Percentiles rank a stretch among this genome's conserved stretches.
phyloP scores from a whole-genome alignment of 768 basidiomycete species.

The Neoboletus magnificus region DNA sequence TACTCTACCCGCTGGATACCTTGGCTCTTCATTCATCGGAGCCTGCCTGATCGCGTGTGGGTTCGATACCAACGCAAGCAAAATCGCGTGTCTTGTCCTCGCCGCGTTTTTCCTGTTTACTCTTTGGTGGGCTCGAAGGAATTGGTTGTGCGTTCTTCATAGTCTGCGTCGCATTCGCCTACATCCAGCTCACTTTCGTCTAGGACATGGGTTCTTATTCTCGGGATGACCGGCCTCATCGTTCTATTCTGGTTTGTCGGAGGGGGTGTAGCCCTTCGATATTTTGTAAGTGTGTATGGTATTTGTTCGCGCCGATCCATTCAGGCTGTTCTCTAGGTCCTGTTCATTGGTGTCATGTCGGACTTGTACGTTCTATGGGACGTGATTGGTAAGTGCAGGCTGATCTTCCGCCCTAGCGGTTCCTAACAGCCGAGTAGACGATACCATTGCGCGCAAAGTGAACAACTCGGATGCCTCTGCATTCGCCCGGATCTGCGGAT shows the following conservation, averaged over 20 bases:
- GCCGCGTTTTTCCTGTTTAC: slow-evolving; percentile 86
- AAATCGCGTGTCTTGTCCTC: slow-evolving; percentile 74
- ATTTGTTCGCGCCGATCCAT: not conserved
- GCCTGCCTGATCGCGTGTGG: slow-evolving; percentile 85
- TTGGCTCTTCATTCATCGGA: slow-evolving; percentile 84
- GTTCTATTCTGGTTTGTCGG: slow-evolving; percentile 82
- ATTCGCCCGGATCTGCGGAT: slow-evolving; percentile 82
- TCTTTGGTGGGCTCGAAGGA: slow-evolving; percentile 81
- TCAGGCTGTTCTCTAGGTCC: slow-evolving; percentile 41
- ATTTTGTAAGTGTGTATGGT: slow-evolving; percentile 48
- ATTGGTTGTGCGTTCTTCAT: slow-evolving; percentile 55
- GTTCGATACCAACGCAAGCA: slow-evolving; percentile 86
- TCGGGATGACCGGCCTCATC: slow-evolving; percentile 77
- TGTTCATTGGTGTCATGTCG: slow-evolving; percentile 87
- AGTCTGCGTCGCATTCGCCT: too few species aligned
- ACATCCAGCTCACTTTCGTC: not conserved
- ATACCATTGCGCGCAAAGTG: slow-evolving; percentile 79
- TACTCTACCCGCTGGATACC: slow-evolving; percentile 82
- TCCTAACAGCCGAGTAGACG: slow-evolving; percentile 45
- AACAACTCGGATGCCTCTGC: slow-evolving; percentile 86
- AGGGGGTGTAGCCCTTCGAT: slow-evolving; percentile 72
- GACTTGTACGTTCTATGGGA: slow-evolving; percentile 89
- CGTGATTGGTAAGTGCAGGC: slow-evolving; percentile 59
- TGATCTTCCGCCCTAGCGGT: not conserved
- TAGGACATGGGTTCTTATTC: slow-evolving; percentile 76